phyloP scores from a whole-genome alignment of 1,139 yeast species.

The Pichiaceae sp. region DNA sequence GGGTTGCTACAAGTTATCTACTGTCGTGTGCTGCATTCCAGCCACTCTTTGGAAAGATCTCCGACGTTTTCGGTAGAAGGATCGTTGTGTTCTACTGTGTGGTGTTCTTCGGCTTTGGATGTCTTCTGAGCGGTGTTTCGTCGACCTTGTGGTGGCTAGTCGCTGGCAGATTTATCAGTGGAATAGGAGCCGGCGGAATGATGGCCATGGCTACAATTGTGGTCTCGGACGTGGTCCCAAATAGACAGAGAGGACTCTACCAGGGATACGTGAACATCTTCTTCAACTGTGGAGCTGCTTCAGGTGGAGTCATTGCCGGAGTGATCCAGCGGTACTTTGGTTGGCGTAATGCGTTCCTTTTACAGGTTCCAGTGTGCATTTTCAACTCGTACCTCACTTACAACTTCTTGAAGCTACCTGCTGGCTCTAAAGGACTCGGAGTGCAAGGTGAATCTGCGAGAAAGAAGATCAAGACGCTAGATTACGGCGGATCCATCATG shows the following conservation, averaged over 20 bases:
- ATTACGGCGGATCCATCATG: conserved; percentile 37
- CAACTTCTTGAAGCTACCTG: conserved; percentile 34
- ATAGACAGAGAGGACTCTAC: conserved; percentile 43
- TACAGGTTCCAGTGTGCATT: conserved; percentile 41
- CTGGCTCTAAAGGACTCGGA: conserved; percentile 41
- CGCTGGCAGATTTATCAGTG: conserved; percentile 42
- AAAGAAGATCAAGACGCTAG: conserved; percentile 37
- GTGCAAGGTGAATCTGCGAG: conserved; percentile 24
- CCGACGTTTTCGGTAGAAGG: conserved; percentile 32
- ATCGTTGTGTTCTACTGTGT: conserved; percentile 22
- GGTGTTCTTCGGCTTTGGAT: conserved; percentile 25
- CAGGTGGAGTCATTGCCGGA: conserved; percentile 50
- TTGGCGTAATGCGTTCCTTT: conserved; percentile 43
- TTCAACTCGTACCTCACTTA: conserved; percentile 31
- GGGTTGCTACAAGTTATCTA: conserved; percentile 27
- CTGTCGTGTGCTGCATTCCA: conserved; percentile 27
- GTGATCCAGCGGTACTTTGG: conserved; percentile 37
- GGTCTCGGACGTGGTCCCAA: conserved; percentile 43
- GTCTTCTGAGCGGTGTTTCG: conserved; percentile 31
- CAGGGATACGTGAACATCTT: conserved; percentile 46
- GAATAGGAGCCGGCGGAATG: conserved; percentile 52
- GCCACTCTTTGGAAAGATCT: conserved; percentile 29
- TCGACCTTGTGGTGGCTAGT: conserved; percentile 32
- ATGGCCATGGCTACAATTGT: conserved; percentile 43
- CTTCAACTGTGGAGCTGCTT: conserved; percentile 43